Evolutionary conservation across 1,284 basidiomycete genomes (phyloP), one percentile per base, ranked within the genome.

Genomic region (Paramarasmius palmivorus): DNA sequence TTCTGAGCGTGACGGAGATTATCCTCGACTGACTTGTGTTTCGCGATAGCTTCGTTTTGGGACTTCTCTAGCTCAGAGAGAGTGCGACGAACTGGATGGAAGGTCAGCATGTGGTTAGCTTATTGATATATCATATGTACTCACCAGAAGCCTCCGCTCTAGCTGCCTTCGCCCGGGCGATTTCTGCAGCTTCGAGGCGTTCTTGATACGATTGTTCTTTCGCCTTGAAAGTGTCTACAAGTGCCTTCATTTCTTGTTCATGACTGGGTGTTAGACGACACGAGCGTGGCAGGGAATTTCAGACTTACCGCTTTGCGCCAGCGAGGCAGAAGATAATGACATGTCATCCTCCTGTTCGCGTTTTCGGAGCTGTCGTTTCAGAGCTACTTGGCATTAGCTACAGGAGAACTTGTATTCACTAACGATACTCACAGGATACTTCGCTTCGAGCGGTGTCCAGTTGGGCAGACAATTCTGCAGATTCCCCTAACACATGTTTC

Each of bases 311-410:
- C 82, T 76, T 53, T 83, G 79, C 45, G 84, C 78, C 0, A 83
- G 80, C 3, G 82, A 73, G 3, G 84, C 80, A 4, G 86, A 72
- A 4, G 84, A 77, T 0, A 78, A 75, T 1, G 81, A 74, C 51
- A 89, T 77, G 59, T 90, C 82, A 10, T 86, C 75, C 44, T 92
- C 88, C 65, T 89, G 86, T 26, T 88, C 64, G 51, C 78, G 76
- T 44, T 75, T 73, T 57, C 86, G 81, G 10, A 90, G 69, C 52
- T 86, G 79, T 17, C 82, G 78, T 61, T 82, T 85, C 12, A 79
- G 70, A 57, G 75, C 87, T 86, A 52, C 23, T 57, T 34, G 45
- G 17, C 48, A 32, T 52, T 41, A 32, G 32, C 38, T 20, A 50
- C 14, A 2, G 22, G n/a, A 34, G 23, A 56, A 8, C 53, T 22